phyloP scores from a whole-genome alignment of 2,329 filamentous ascomycete species.

The Botrytis cinerea region DNA sequence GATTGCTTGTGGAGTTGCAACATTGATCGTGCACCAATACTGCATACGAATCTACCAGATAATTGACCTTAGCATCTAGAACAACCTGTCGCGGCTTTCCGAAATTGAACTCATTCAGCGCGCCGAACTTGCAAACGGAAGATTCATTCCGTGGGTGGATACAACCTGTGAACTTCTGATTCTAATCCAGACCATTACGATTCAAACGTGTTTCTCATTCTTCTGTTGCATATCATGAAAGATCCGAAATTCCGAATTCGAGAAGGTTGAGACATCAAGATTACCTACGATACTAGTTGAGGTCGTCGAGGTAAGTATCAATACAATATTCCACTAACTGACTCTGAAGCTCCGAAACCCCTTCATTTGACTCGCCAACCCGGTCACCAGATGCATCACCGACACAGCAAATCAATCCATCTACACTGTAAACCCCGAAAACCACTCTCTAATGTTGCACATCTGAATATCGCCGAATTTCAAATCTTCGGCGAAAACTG shows the following conservation, averaged over 20 bases:
- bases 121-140: background rate
- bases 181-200: background rate
- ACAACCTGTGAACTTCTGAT: background rate
- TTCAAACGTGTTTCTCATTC: background rate
- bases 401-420: background rate
- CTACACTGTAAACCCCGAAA: conserved; percentile 3
- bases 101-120: background rate
- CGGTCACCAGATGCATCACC: background rate
- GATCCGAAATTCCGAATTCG: background rate
- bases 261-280: background rate
- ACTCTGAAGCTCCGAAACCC: conserved; percentile 1
- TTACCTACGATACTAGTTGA: background rate
- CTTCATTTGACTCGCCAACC: conserved; percentile 17
- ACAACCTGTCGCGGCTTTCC: background rate
- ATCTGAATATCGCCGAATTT: background rate
- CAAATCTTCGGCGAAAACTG: background rate
- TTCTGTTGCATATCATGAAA: conserved; percentile 3
- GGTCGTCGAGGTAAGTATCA: background rate
- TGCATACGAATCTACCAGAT: background rate
- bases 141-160: background rate
- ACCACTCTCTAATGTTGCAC: background rate
- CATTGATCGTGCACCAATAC: background rate
- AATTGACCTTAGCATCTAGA: background rate
- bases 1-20: background rate
- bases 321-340: background rate